Base-by-base conservation (phyloP, 2,329 filamentous ascomycete species). In the Hyphodiscus sp. region DNA sequence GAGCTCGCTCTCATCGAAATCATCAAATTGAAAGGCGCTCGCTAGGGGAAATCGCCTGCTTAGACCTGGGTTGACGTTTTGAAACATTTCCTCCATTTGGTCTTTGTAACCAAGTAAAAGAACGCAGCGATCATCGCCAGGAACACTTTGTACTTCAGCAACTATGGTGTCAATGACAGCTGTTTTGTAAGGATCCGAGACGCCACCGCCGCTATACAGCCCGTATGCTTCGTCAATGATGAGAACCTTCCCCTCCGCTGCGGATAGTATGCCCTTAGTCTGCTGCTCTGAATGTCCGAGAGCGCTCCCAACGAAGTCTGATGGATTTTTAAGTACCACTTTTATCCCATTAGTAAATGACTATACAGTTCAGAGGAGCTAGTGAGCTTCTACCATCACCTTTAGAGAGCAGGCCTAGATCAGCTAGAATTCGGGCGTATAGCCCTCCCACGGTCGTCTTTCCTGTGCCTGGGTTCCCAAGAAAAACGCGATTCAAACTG, bases 171-270 rank as follows among this genome's bases (percentile, higher is more conserved):
- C 87, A 2, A 90, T 75, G 1, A 89, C 84, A 0, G 81, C 84
- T 0, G 74, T 77, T 64, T 81, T 85, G 70, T 70, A 90, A 0
- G 58, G 54, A 58, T 83, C 77, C 1, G 69, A 64, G 10, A 72
- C 71, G 15, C 72, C 71, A 0, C 54, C 57, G 1, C 58, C 58
- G n/a, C 61, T 62, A 0, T 64, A 82, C 81, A 58, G 8, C 4
- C 23, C 23, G 23, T 92, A 91, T 0, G 87, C 87, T 64, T 94
- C 88, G 57, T 92, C 88, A 2, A 92, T 90, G 15, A 92, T 80
- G 0, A 92, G 75, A 0, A 91, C 86, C 58, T 91, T 92, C 0
- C 89, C 88, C 0, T 77, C 58, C 0, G 85, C 82, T 0, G 82
- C 71, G 0, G 79, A 80, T 0, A 92, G 73, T 7, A 91, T 90